Evolutionary conservation across 164 flowering plant genomes (phyloP).

Genomic region (grape (Vitis vinifera)): ASM3070453v1 NC_081810.1:9631001-9631500

Average conservation of each 20-base stretch:
- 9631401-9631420: conserved; percentile 86
- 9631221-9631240: conserved; percentile 33
- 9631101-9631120: conserved; percentile 81
- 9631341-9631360: conserved; percentile 61
- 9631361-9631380: conserved; percentile 65
- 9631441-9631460: conserved; percentile 50
- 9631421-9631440: conserved; percentile 70
- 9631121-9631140: conserved; percentile 66
- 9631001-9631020: conserved; percentile 77
- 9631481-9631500: conserved; percentile 71
- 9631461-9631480: conserved; percentile 67
- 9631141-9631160: conserved; percentile 59
- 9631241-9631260: conserved; percentile 51
- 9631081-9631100: conserved; percentile 92
- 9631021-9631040: conserved; percentile 86
- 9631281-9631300: conserved; percentile 89
- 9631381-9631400: conserved; percentile 48
- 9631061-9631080: conserved; percentile 50
- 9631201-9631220: conserved; percentile 34
- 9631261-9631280: conserved; percentile 68
- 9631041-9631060: conserved; percentile 87
- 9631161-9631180: conserved; percentile 58
- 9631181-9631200: conserved; percentile 23
- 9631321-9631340: conserved; percentile 76
- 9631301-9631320: conserved; percentile 75